These are phyloP conservation scores for Meredithiella fracta DNA, from an alignment of 2,329 filamentous ascomycete genomes.

Conservation along the genomic window DNA sequence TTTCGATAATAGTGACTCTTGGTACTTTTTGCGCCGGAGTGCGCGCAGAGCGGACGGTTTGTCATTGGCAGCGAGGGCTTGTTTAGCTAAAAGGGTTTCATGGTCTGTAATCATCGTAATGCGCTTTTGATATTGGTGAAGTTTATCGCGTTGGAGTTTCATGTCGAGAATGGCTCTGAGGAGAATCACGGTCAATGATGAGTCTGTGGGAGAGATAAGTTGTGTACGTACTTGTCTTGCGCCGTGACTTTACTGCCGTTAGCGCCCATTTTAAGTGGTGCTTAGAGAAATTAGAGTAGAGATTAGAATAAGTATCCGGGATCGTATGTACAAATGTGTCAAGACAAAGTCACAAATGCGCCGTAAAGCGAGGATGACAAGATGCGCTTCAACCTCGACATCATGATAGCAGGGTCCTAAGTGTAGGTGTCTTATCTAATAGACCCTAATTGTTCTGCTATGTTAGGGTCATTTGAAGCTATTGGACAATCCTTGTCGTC, in stretches of 20 bases:
- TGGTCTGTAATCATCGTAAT: slow-evolving; percentile 73
- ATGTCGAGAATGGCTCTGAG: slow-evolving; percentile 85
- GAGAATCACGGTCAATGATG: background rate
- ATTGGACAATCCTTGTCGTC: no score
- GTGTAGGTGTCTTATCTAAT: no score
- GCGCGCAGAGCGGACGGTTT: slow-evolving; percentile 71
- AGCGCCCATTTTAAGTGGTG: slow-evolving; percentile 33
- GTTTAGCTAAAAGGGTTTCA: slow-evolving; percentile 71
- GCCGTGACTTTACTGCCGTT: slow-evolving; percentile 41
- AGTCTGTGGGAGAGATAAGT: slow-evolving; percentile 1
- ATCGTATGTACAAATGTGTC: no score
- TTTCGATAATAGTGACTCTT: slow-evolving; percentile 73
- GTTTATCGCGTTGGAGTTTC: slow-evolving; percentile 92
- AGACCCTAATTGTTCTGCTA: no score
- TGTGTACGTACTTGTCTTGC: slow-evolving; percentile 65
- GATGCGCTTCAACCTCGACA: no score
- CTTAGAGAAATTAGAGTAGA: background rate
- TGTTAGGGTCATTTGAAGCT: no score
- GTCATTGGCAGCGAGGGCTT: slow-evolving; percentile 67
- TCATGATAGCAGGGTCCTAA: no score
- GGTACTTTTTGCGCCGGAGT: slow-evolving; percentile 89
- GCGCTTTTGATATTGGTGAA: slow-evolving; percentile 87
- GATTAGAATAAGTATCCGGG: background rate
- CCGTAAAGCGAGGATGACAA: no score
- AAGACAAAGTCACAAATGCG: no score